Evolutionary conservation across 139 green algal species (phyloP).

Genomic region (Auxenochlorella pyrenoidosa): DNA sequence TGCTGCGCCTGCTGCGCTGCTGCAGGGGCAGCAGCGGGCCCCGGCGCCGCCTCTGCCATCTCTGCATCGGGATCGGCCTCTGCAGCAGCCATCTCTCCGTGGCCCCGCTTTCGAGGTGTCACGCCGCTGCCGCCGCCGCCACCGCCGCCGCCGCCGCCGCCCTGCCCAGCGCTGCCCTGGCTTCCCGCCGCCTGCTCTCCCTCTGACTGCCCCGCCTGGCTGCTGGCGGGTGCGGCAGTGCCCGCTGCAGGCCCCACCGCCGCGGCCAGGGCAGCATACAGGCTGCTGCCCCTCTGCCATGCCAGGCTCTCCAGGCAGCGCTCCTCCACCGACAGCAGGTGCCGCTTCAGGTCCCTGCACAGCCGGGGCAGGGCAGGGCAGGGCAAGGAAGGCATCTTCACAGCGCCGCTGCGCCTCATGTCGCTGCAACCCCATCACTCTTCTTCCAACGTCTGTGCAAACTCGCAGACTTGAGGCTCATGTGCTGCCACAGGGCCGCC

Average conservation of each 20-base stretch:
- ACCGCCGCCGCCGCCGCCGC: not conserved
- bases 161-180: not conserved
- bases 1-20: not conserved
- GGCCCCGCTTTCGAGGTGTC: slow-evolving; percentile 6
- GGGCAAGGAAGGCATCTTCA: too few relatives aligned
- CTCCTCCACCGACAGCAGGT: slow-evolving; percentile 82
- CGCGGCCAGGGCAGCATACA: slow-evolving; percentile 65
- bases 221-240: not conserved
- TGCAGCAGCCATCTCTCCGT: not conserved
- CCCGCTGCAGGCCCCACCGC: not conserved
- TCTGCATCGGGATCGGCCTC: not conserved
- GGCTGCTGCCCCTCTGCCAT: slow-evolving; percentile 69
- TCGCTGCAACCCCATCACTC: not conserved
- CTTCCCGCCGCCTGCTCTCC: not conserved
- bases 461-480: too few relatives aligned
- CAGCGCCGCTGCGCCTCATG: too few relatives aligned
- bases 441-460: too few relatives aligned
- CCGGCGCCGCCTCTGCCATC: not conserved
- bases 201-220: not conserved
- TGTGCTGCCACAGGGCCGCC: too few relatives aligned
- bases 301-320: slow-evolving; percentile 75
- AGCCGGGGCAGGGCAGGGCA: too few relatives aligned
- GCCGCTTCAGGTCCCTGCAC: slow-evolving; percentile 71
- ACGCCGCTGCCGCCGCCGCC: not conserved
- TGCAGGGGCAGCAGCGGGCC: not conserved